Evolutionary conservation across 106 monocot genomes (phyloP).

Genomic region (Narthecium ossifragum): DNA sequence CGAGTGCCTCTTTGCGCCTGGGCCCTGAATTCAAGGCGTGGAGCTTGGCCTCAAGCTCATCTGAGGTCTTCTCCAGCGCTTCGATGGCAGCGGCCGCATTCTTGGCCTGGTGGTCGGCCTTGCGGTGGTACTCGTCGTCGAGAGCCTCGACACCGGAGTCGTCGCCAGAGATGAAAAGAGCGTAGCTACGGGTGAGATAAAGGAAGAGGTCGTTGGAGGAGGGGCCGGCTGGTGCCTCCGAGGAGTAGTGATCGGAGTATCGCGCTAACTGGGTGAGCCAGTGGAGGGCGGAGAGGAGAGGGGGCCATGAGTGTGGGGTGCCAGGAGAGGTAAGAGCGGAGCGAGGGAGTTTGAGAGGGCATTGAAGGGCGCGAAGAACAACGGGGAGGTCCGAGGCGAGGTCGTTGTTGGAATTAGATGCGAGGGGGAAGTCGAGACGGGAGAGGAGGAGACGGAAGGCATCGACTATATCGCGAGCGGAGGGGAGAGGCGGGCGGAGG

Average conservation of each 20-base stretch:
- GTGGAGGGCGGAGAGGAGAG: constrained; percentile 51
- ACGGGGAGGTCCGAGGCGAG: constrained; percentile 49
- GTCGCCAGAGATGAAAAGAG: constrained; percentile 59
- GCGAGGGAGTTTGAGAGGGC: constrained; percentile 62
- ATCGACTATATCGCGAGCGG: constrained; percentile 52
- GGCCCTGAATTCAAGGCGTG: constrained; percentile 20
- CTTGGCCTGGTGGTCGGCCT: constrained; percentile 16
- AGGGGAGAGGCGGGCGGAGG: constrained; percentile 55
- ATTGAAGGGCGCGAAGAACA: constrained; percentile 36
- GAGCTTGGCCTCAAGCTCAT: constrained; percentile 36
- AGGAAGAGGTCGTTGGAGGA: constrained; percentile 22
- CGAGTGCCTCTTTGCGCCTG: constrained; percentile 31
- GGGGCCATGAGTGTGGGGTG: constrained; percentile 84
- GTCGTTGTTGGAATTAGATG: constrained; percentile 14
- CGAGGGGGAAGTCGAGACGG: constrained; percentile 29
- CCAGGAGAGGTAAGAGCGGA: constrained; percentile 76
- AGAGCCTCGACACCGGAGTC: constrained; percentile 47
- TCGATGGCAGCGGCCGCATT: constrained; percentile 5
- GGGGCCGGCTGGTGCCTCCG: background rate
- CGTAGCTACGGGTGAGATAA: constrained; percentile 43
- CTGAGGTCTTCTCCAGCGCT: constrained; percentile 31
- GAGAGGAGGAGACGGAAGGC: constrained; percentile 38
- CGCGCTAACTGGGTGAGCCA: constrained; percentile 67
- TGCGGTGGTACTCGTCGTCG: constrained; percentile 38
- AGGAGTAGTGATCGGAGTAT: constrained; percentile 24